Evolutionary conservation across 2,329 filamentous ascomycete species (phyloP).

Genomic region (Diplocarpon rosae): DNA sequence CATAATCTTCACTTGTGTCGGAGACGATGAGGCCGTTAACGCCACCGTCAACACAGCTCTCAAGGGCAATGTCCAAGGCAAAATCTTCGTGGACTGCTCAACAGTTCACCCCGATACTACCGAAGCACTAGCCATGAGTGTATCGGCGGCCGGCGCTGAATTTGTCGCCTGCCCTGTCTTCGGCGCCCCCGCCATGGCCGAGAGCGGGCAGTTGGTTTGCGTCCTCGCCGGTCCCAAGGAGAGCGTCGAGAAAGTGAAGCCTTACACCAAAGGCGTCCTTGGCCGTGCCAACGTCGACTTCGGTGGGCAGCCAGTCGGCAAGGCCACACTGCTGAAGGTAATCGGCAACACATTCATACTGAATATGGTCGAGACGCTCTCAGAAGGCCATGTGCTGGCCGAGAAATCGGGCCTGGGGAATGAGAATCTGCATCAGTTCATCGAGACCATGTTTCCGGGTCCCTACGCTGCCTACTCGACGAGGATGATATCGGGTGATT

Average conservation of each 20-base stretch:
- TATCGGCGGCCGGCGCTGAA: conserved; percentile 49
- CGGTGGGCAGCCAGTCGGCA: conserved; percentile 54
- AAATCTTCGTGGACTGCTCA: conserved; percentile 78
- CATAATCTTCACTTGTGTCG: conserved; percentile 73
- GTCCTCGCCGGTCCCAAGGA: conserved; percentile 57
- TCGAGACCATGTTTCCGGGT: conserved; percentile 65
- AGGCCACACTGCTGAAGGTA: conserved; percentile 60
- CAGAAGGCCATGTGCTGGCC: conserved; percentile 67
- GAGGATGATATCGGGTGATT: conserved; percentile 66
- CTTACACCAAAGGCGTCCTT: conserved; percentile 64
- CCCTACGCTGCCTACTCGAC: conserved; percentile 64
- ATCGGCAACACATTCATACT: conserved; percentile 81
- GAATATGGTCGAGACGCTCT: conserved; percentile 60
- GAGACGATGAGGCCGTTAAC: conserved; percentile 65
- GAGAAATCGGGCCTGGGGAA: conserved; percentile 71
- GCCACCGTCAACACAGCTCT: conserved; percentile 48
- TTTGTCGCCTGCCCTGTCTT: conserved; percentile 69
- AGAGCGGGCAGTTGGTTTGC: conserved; percentile 58
- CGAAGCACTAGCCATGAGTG: conserved; percentile 47
- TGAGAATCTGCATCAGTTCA: conserved; percentile 57
- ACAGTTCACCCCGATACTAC: conserved; percentile 80
- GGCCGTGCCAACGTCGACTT: conserved; percentile 60
- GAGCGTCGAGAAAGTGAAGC: conserved; percentile 52
- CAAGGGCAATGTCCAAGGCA: conserved; percentile 47
- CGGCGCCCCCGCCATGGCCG: conserved; percentile 36